Evolutionary conservation across 106 monocot genomes (phyloP).

Genomic region (Apostasia shenzhenica): DNA sequence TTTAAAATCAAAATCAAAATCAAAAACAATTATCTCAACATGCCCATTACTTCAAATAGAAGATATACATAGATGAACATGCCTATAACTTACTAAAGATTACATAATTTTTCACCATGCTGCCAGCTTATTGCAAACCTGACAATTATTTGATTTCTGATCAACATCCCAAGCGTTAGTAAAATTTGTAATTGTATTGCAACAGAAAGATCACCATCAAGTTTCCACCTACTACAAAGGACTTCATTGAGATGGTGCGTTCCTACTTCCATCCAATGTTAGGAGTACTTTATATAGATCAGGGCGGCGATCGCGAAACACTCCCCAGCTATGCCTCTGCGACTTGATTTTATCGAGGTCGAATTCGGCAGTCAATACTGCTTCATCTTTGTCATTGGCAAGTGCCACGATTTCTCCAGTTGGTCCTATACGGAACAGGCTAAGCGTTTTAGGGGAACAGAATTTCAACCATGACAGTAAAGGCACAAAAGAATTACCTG

Average conservation of each 20-base stretch:
- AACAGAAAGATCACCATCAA: no score
- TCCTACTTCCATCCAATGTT: constrained; percentile 50
- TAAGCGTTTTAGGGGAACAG: background rate
- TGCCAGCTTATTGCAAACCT: no score
- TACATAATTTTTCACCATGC: no score
- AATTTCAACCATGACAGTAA: no score
- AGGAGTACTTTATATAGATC: constrained; percentile 73
- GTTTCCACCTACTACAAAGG: background rate
- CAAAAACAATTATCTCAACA: no score
- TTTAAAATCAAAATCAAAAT: no score
- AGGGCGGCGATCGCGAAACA: constrained; percentile 84
- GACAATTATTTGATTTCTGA: no score
- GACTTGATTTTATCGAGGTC: constrained; percentile 73
- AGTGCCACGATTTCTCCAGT: constrained; percentile 69
- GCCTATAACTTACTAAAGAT: no score
- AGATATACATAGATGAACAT: no score
- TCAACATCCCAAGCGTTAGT: no score
- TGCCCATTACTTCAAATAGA: no score
- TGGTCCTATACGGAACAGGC: constrained; percentile 44
- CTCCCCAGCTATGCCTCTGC: constrained; percentile 79
- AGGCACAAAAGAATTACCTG: constrained; percentile 30
- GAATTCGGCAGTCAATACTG: constrained; percentile 59
- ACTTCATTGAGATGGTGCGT: constrained; percentile 5
- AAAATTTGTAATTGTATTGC: no score
- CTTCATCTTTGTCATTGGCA: constrained; percentile 90